Evolutionary conservation across 1,139 yeast genomes (phyloP), one percentile per base, ranked within the genome.

Genomic region (Diutina pseudorugosa): DNA sequence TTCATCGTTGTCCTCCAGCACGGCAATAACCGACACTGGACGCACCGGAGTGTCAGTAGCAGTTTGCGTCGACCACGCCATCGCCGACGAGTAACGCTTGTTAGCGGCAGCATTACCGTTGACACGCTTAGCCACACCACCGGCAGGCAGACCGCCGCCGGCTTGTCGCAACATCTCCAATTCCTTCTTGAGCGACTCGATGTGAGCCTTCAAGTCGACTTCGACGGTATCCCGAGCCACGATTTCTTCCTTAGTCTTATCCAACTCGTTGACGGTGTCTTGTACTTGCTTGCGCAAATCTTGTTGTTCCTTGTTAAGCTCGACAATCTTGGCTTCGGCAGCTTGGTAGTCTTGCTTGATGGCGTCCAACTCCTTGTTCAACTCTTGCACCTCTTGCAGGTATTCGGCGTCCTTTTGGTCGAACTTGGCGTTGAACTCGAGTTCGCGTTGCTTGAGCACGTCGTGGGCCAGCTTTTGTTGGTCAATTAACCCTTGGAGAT

Each of bases 101-200:
- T 57, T 60, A 8, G 52, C 61, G 57, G 25, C 64, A 61, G 52
- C 60, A 9, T 45, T 45, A 7, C 27, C 40, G 25, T 25, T 43
- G 36, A 30, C 5, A 16, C 47, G 47, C 19, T 43, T 43, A 2
- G 42, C 42, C 9, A 4, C 16, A 4, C 20, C 20, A 18, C 42
- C 42, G 16, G 19, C 18, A 9, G 20, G 9, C 42, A 18, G 42
- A 8, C 18, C 42, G 20, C 18, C 42, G 20, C 20, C 8, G 23
- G 30, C 12, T 8, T 8, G 60, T 60, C 73, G 78, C 58, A 82
- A 71, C 55, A 73, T 72, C 2, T 83, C 77, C 56, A 84, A 70
- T 63, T 84, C 89, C 48, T 74, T 73, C 65, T 85, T 85, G 65
- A 87, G 73, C 61, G 84, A 83, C 56, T 80, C 82, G 55, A 85